Percentiles rank a stretch among this genome's conserved stretches.
phyloP scores from a whole-genome alignment of 768 basidiomycete genomes.

The Mycena pura region DNA sequence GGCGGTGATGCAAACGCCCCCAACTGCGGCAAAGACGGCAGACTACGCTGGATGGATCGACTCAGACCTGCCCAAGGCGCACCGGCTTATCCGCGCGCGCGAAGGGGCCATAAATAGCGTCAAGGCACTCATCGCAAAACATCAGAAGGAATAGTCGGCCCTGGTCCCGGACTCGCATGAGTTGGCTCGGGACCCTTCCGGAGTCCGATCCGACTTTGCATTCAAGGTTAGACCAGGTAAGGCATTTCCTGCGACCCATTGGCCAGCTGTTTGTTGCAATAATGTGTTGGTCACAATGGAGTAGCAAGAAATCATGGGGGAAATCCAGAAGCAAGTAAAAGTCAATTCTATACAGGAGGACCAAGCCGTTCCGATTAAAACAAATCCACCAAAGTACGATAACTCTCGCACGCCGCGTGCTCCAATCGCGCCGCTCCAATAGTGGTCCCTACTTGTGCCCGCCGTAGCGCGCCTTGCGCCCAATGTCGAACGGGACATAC shows the following conservation, averaged over 20 bases:
- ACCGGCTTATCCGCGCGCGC: conserved; percentile 70
- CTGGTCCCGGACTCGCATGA: too few species aligned
- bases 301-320: not conserved
- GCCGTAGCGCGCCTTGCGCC: conserved; percentile 90
- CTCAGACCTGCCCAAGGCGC: conserved; percentile 66
- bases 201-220: too few species aligned
- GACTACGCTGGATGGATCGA: conserved; percentile 54
- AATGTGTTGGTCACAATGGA: too few species aligned
- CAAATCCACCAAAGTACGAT: conserved; percentile 8
- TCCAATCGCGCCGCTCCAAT: not conserved
- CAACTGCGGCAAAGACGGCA: conserved; percentile 33
- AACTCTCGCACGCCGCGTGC: conserved; percentile 5
- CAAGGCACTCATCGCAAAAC: conserved; percentile 59
- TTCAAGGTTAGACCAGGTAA: too few species aligned
- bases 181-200: too few species aligned
- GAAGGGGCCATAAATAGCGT: conserved; percentile 73
- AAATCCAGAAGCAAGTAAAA: not conserved
- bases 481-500: conserved; percentile 95
- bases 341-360: conserved; percentile 5
- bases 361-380: conserved; percentile 11
- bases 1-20: conserved; percentile 16
- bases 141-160: too few species aligned
- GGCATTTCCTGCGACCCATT: too few species aligned
- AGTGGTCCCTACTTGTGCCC: conserved; percentile 49
- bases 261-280: too few species aligned